phyloP scores from a whole-genome alignment of 305 asterid genomes.

The Fraxinus nigra region DNA sequence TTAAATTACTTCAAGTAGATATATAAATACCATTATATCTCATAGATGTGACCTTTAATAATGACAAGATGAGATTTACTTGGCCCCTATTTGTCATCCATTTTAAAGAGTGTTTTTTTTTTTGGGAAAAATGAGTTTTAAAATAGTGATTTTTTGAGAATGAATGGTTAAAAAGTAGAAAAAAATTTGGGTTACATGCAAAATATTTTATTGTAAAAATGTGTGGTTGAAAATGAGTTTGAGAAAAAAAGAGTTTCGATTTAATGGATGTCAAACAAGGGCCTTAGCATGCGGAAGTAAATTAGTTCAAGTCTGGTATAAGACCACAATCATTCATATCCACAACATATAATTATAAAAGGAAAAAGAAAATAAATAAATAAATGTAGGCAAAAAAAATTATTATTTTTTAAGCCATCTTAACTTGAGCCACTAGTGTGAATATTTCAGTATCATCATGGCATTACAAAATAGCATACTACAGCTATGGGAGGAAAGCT shows the following conservation, averaged over 20 bases:
- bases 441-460: background rate
- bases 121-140: background rate
- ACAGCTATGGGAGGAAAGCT: background rate
- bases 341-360: background rate
- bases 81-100: background rate
- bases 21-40: background rate
- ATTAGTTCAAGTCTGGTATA: background rate
- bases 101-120: background rate
- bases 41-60: background rate
- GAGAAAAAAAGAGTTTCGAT: background rate
- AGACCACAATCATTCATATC: background rate
- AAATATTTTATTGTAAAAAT: too few species aligned
- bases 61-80: background rate
- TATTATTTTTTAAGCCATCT: background rate
- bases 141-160: background rate
- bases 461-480: background rate
- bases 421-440: background rate
- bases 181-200: background rate
- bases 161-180: background rate
- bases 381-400: background rate
- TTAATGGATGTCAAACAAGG: background rate
- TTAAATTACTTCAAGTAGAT: background rate
- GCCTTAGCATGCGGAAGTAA: background rate
- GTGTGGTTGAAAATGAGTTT: background rate
- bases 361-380: background rate